A percentile compares a stretch with the other conserved stretches of the same genome.
phyloP scores from a whole-genome alignment of 1,284 basidiomycete species.

The Naganishia sp. region DNA sequence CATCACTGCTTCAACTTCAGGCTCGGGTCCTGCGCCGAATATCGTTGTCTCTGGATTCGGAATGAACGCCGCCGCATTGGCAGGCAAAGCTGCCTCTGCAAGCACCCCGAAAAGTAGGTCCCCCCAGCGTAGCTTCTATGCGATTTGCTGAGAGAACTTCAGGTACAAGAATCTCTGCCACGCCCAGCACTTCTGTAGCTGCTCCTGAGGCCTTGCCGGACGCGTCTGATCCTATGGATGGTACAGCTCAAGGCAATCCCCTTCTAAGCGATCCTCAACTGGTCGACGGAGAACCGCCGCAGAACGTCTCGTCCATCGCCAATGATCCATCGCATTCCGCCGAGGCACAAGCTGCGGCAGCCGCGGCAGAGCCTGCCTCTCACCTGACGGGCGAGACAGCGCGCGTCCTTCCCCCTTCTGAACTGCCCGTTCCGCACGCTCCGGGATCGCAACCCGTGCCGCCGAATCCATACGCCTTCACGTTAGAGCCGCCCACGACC shows the following conservation, averaged over 20 bases:
- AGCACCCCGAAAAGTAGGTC: slow-evolving; percentile 1
- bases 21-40: slow-evolving; percentile 27
- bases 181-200: background rate
- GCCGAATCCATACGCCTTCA: slow-evolving; percentile 44
- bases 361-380: slow-evolving; percentile 26
- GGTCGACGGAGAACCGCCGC: slow-evolving; percentile 18
- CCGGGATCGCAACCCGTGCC: slow-evolving; percentile 48
- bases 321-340: slow-evolving; percentile 18
- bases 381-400: slow-evolving; percentile 25
- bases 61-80: slow-evolving; percentile 27
- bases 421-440: slow-evolving; percentile 34
- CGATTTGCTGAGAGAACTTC: background rate
- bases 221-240: background rate
- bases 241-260: slow-evolving; percentile 8
- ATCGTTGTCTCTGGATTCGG: slow-evolving; percentile 33
- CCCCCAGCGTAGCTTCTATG: too few relatives aligned
- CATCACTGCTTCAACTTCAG: slow-evolving; percentile 5
- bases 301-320: slow-evolving; percentile 1
- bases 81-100: slow-evolving; percentile 1
- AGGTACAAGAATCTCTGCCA: slow-evolving; percentile 1
- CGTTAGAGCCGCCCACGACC: slow-evolving; percentile 40
- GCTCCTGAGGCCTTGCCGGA: slow-evolving; percentile 13
- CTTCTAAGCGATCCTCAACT: slow-evolving; percentile 8
- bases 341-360: background rate
- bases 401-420: slow-evolving; percentile 28